Evolutionary conservation across 1,139 yeast species (phyloP).

Genomic region (Debaryomyces udenii): DNA sequence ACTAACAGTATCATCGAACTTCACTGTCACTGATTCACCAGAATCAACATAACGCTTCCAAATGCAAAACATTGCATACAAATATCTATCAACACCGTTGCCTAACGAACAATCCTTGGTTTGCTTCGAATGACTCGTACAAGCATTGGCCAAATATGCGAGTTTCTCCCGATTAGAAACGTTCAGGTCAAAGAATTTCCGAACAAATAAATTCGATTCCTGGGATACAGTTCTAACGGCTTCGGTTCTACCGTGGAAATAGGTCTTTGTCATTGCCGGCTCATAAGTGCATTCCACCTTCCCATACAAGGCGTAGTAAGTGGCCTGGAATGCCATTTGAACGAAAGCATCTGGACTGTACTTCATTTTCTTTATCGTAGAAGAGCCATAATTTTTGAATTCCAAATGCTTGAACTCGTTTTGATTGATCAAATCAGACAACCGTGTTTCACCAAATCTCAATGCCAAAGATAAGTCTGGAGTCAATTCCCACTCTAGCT

Average conservation of each 20-base stretch:
- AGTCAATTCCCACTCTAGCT: constrained; percentile 86
- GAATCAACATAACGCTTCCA: constrained; percentile 75
- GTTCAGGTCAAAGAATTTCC: constrained; percentile 76
- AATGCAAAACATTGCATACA: constrained; percentile 83
- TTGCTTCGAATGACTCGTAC: constrained; percentile 66
- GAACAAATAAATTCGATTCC: constrained; percentile 79
- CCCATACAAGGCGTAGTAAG: constrained; percentile 89
- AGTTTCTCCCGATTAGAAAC: constrained; percentile 65
- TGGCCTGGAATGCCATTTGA: constrained; percentile 93
- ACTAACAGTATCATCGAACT: constrained; percentile 11
- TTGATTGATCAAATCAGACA: constrained; percentile 85
- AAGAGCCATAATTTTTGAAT: constrained; percentile 75
- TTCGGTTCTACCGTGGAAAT: constrained; percentile 89
- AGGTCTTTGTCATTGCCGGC: constrained; percentile 92
- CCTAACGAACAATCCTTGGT: constrained; percentile 75
- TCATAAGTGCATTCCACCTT: constrained; percentile 93
- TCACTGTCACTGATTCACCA: constrained; percentile 16
- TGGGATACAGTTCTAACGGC: constrained; percentile 83
- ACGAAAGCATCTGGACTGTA: constrained; percentile 93
- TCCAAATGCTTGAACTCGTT: constrained; percentile 85
- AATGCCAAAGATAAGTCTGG: constrained; percentile 75
- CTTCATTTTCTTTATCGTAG: constrained; percentile 79
- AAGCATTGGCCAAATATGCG: constrained; percentile 64
- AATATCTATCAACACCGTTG: constrained; percentile 86
- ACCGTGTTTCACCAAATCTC: constrained; percentile 88